These are phyloP conservation scores for Metrosideros polymorpha DNA, from an alignment of 441 rosid species.

Conservation along the genomic window DNA sequence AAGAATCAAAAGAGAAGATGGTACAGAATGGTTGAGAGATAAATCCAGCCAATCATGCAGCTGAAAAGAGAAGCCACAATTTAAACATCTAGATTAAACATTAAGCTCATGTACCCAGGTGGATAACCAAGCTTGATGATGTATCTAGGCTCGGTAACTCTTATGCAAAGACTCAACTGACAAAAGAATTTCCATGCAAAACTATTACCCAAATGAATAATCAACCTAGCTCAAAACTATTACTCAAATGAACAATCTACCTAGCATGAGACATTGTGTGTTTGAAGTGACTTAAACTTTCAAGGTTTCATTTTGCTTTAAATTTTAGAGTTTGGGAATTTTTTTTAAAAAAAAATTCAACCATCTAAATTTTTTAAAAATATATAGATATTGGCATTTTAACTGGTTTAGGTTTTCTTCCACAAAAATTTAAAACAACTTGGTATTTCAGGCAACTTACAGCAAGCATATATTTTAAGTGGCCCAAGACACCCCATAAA, in stretches of 20 bases:
- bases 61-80: constrained; percentile 24
- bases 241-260: not conserved
- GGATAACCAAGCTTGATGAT: not conserved
- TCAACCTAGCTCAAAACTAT: not conserved
- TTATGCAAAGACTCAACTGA: not conserved
- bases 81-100: not conserved
- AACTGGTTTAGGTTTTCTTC: not conserved
- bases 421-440: not conserved
- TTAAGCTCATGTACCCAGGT: not conserved
- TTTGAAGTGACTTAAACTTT: not conserved
- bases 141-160: not conserved
- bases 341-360: not conserved
- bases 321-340: not conserved
- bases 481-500: not conserved
- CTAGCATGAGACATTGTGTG: not conserved
- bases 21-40: constrained; percentile 59
- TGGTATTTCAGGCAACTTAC: not conserved
- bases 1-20: constrained; percentile 64
- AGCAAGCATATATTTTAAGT: not conserved
- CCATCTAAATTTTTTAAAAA: not conserved
- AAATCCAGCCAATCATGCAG: constrained; percentile 68
- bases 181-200: not conserved
- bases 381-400: not conserved
- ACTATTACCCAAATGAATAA: not conserved
- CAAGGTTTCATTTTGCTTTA: not conserved